Evolutionary conservation across 176 grass and related monocot species (phyloP), one percentile per base, ranked within the genome.

Genomic region (Bromus sterilis): DNA sequence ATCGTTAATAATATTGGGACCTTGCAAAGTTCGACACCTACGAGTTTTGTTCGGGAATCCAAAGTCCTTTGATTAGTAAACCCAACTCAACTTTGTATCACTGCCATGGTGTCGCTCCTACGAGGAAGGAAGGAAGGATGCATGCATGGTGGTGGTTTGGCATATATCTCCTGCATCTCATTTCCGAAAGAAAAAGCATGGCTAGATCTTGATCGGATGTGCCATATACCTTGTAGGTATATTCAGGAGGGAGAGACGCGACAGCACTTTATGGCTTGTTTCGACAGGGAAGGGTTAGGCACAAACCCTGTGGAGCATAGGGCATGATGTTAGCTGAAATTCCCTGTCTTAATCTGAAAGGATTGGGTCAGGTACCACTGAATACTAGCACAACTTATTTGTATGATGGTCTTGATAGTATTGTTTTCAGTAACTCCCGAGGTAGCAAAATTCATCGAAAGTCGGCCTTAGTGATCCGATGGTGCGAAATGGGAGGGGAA

Each of bases 71-170:
- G 77, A 80, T 84, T 32, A 68, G 59, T 69, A 35, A 53, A 49
- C 70, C 56, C 32, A 76, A 33, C 77, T 81, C 32, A 76, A 33
- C 77, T 81, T 85, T 76, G 66, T 25, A 81, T 89, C 82, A 61
- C 49, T 85, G 76, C 20, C 77, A 67, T 28, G 68, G 42, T 73
- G 70, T 48, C 69, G 8, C 26, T 29, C 41, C 41, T 72, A 72
- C 41, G 43, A 49, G 44, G 0, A 71, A 46, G 25, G 69, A 20
- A 49, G 44, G 0, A 71, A 46, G 25, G 69, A 20, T 11, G 41
- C 67, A 71, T 28, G 67, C 48, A 51, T 51, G 48, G 48, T 51
- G 48, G 48, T 51, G 53, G 53, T 56, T 56, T 23, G 18, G 21
- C 18, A n/a, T 56, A 21, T 55, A 9, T 9, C 21, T 56, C 8